phyloP scores from a whole-genome alignment of 495 filamentous ascomycete genomes.

The Xylaria scruposa region DNA sequence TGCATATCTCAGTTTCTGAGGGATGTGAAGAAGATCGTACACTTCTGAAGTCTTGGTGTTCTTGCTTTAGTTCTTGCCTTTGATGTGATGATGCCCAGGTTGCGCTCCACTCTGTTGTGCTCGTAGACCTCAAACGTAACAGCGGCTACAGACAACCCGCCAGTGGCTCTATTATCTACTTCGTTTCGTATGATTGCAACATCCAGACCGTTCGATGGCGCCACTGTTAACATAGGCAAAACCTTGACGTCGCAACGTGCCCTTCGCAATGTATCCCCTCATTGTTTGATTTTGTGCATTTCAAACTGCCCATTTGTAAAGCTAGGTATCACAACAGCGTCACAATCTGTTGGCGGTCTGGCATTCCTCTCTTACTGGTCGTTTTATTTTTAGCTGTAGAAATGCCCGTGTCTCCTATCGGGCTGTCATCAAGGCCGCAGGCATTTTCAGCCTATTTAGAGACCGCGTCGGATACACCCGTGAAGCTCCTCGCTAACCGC shows the following conservation, averaged over 20 bases:
- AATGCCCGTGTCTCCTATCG: neutral
- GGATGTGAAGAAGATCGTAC: slow-evolving; percentile 30
- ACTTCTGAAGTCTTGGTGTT: neutral
- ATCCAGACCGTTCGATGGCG: neutral
- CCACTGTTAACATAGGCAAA: neutral
- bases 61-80: too few species aligned
- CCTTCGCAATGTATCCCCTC: neutral
- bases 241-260: neutral
- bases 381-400: slow-evolving; percentile 7
- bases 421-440: neutral
- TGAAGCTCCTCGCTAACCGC: slow-evolving; percentile 6
- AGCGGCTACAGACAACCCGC: neutral
- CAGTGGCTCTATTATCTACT: neutral
- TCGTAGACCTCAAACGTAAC: neutral
- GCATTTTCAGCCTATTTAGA: slow-evolving; percentile 19
- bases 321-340: neutral
- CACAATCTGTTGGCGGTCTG: neutral
- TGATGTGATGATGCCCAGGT: too few species aligned
- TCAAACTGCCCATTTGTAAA: neutral
- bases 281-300: neutral
- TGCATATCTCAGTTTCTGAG: slow-evolving; percentile 19
- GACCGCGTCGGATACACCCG: neutral
- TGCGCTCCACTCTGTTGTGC: neutral
- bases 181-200: neutral
- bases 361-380: neutral